Percentiles rank a stretch among this genome's conserved stretches.
Evolutionary conservation across 208 protist species (phyloP).

Genomic region (Leishmania major): DNA sequence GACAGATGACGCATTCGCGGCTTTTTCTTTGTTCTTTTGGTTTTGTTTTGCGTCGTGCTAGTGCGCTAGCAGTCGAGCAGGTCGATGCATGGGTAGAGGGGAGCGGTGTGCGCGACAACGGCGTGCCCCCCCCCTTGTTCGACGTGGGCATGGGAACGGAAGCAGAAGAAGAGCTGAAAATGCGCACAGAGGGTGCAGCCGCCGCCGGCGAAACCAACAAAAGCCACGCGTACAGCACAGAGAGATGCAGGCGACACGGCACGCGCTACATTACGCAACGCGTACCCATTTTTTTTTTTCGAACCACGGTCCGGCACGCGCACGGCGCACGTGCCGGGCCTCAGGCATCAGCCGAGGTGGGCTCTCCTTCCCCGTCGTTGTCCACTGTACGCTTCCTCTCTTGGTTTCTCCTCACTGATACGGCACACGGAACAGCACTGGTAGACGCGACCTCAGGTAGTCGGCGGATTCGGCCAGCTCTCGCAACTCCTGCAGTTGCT

Average conservation of each 20-base stretch:
- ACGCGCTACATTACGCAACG: not conserved
- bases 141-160: not conserved
- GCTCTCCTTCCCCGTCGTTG: not conserved
- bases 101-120: not conserved
- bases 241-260: not conserved
- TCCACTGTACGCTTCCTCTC: not conserved
- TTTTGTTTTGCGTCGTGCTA: not conserved
- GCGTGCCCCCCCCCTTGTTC: too few relatives aligned
- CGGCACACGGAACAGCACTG: conserved; percentile 39
- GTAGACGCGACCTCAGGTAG: conserved; percentile 41
- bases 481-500: conserved; percentile 35
- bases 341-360: not conserved
- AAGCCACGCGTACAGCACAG: not conserved
- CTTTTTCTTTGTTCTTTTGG: not conserved
- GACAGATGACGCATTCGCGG: not conserved
- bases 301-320: not conserved
- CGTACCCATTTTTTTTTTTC: not conserved
- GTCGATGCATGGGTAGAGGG: not conserved
- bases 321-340: not conserved
- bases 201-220: not conserved
- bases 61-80: not conserved
- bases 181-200: not conserved
- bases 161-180: not conserved
- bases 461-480: conserved; percentile 33
- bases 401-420: conserved; percentile 17